phyloP scores from a whole-genome alignment of 441 rosid genomes.

The Bruguiera hainesii region DNA sequence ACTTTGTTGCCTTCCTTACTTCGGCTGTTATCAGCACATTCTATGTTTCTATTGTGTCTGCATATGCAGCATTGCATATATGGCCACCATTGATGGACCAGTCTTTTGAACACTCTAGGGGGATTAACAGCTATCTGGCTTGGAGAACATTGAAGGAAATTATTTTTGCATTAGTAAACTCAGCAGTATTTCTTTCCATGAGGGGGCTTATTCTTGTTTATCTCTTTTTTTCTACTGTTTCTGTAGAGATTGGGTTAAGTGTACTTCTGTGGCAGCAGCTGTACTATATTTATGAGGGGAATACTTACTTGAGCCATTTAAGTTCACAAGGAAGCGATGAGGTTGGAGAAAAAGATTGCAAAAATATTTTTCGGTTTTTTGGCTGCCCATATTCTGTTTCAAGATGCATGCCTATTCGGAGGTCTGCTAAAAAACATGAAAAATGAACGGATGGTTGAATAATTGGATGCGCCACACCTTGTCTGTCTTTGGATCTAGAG shows the following conservation, averaged over 20 bases:
- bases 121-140: slow-evolving; percentile 21
- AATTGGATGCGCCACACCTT: neutral
- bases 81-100: slow-evolving; percentile 48
- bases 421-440: slow-evolving; percentile 56
- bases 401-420: slow-evolving; percentile 47
- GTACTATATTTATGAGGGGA: slow-evolving; percentile 68
- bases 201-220: slow-evolving; percentile 77
- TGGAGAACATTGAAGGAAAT: slow-evolving; percentile 46
- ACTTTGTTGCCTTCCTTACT: slow-evolving; percentile 70
- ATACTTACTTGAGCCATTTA: slow-evolving; percentile 70
- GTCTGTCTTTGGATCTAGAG: neutral
- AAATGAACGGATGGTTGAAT: slow-evolving; percentile 31
- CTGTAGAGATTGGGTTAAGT: slow-evolving; percentile 67
- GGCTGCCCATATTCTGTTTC: slow-evolving; percentile 56
- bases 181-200: slow-evolving; percentile 50
- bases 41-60: slow-evolving; percentile 55
- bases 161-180: slow-evolving; percentile 43
- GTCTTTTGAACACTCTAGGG: slow-evolving; percentile 17
- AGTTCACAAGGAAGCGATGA: slow-evolving; percentile 45
- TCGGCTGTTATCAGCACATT: slow-evolving; percentile 61
- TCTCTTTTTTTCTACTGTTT: slow-evolving; percentile 61
- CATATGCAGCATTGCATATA: slow-evolving; percentile 37
- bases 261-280: slow-evolving; percentile 92
- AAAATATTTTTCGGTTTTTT: slow-evolving; percentile 65
- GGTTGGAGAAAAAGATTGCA: slow-evolving; percentile 57